Percentiles rank a stretch among this genome's conserved stretches.
These are phyloP conservation scores for Baorangia bicolor DNA, from an alignment of 768 basidiomycete species.

Conservation along the genomic window DNA sequence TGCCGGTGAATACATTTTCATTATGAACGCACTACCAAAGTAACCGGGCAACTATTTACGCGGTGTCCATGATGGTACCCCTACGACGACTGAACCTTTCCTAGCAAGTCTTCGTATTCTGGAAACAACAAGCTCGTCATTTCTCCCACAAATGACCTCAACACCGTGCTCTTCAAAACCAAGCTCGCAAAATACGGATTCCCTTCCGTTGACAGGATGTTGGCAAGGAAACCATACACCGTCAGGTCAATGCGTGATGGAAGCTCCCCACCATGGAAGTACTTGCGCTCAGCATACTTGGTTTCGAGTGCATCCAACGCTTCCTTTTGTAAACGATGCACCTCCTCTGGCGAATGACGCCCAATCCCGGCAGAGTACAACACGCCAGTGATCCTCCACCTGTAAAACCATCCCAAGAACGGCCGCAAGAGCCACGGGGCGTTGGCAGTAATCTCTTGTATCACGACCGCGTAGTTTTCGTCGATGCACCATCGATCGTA, in stretches of 20 bases:
- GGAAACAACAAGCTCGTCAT: constrained; percentile 30
- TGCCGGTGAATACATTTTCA: background rate
- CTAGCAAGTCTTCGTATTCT: constrained; percentile 24
- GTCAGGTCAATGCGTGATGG: constrained; percentile 33
- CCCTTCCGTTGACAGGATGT: constrained; percentile 16
- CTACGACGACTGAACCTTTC: constrained; percentile 1
- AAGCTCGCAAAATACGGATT: constrained; percentile 30
- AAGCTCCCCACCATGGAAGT: constrained; percentile 26
- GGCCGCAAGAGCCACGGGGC: constrained; percentile 19
- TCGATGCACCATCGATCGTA: constrained; percentile 33
- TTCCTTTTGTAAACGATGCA: constrained; percentile 30
- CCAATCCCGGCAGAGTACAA: constrained; percentile 30
- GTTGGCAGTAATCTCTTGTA: constrained; percentile 14
- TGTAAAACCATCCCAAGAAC: constrained; percentile 24
- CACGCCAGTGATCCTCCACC: constrained; percentile 14
- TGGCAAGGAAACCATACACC: constrained; percentile 33
- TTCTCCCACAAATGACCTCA: constrained; percentile 20
- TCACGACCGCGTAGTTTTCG: constrained; percentile 22
- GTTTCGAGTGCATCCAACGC: constrained; percentile 31
- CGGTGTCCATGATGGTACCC: background rate
- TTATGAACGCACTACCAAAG: background rate
- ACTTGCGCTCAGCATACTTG: constrained; percentile 24
- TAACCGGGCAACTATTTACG: background rate
- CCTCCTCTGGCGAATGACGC: constrained; percentile 34
- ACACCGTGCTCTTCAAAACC: constrained; percentile 18